Conservation (phyloP, 371 early-diverging fungal genomes). For the Fennellomyces sp. region DNA sequence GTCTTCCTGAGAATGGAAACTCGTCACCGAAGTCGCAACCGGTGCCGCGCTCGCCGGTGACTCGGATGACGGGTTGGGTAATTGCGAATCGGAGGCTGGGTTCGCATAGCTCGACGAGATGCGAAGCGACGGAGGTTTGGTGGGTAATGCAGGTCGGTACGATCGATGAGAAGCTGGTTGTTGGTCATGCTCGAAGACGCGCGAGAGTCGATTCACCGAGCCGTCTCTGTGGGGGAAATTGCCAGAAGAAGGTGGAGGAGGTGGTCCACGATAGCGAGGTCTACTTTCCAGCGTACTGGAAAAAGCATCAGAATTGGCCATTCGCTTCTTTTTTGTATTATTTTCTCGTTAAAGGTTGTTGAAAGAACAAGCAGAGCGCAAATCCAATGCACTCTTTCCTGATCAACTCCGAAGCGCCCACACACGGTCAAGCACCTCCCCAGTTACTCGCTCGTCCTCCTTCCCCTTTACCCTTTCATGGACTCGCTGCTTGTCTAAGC, state of each 20-base stretch:
- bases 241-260: not conserved
- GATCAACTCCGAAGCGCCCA: no score
- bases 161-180: slow-evolving; percentile 9
- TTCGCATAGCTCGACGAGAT: slow-evolving; percentile 5
- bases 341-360: not conserved
- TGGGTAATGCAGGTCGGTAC: slow-evolving; percentile 28
- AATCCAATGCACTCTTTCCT: no score
- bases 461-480: no score
- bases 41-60: slow-evolving; percentile 14
- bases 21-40: slow-evolving; percentile 15
- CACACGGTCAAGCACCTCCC: no score
- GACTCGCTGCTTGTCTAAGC: no score
- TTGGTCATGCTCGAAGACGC: slow-evolving; percentile 35
- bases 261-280: slow-evolving; percentile 24
- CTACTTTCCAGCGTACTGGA: slow-evolving; percentile 38
- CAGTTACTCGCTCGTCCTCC: no score
- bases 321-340: not conserved
- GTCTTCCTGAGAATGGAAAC: slow-evolving; percentile 6
- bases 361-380: not conserved
- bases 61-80: slow-evolving; percentile 19
- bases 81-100: not conserved
- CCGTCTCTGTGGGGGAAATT: slow-evolving; percentile 11
- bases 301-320: slow-evolving; percentile 37
- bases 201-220: slow-evolving; percentile 47
- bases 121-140: slow-evolving; percentile 46